Conservation (phyloP, 495 filamentous ascomycete genomes). For the Neurospora pannonica region DNA sequence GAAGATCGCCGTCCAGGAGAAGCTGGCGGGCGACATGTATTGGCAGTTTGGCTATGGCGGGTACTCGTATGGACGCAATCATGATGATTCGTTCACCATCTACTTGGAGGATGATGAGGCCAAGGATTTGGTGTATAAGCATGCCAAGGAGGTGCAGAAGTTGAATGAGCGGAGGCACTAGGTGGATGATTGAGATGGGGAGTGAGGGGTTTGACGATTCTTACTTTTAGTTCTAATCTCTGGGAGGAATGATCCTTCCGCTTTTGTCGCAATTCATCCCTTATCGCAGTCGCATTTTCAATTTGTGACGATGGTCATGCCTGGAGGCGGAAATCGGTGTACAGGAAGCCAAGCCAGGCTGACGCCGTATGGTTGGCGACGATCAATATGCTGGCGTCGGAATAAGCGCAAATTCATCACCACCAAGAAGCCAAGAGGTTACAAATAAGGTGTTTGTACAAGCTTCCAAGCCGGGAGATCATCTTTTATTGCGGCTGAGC, state of each 20-base stretch:
- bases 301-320: not conserved
- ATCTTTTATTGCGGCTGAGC: not conserved
- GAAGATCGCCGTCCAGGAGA: slow-evolving; percentile 38
- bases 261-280: not conserved
- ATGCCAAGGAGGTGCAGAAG: slow-evolving; percentile 18
- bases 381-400: not conserved
- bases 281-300: not conserved
- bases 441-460: slow-evolving; percentile 4
- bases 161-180: slow-evolving; percentile 11
- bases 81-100: slow-evolving; percentile 50
- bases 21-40: slow-evolving; percentile 48
- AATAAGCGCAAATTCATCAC: not conserved
- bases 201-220: not conserved
- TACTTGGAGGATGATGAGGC: slow-evolving; percentile 33
- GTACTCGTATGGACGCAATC: slow-evolving; percentile 44
- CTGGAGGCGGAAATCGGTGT: not conserved
- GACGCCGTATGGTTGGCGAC: not conserved
- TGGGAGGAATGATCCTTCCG: not conserved
- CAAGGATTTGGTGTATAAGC: slow-evolving; percentile 26
- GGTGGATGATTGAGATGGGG: not conserved
- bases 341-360: not conserved
- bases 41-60: slow-evolving; percentile 56
- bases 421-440: slow-evolving; percentile 4
- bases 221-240: not conserved
- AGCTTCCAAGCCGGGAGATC: not conserved